phyloP scores from a whole-genome alignment of 805 yeast species.

The Candida taoyuanica region DNA sequence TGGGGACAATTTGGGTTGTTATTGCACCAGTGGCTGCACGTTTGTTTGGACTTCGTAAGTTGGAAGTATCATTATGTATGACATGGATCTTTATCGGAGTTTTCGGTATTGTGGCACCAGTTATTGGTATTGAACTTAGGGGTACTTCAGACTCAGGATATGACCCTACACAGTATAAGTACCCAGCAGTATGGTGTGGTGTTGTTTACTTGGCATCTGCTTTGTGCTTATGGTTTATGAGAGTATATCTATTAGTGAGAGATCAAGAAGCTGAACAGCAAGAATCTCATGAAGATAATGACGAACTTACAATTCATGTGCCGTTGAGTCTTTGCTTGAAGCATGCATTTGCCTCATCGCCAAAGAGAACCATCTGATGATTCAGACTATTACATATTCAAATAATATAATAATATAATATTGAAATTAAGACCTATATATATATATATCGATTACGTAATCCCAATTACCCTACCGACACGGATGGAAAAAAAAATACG shows the following conservation, averaged over 20 bases:
- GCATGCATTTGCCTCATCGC: conserved; percentile 10
- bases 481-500: no score
- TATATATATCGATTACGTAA: no score
- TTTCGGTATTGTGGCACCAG: conserved; percentile 52
- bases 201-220: conserved; percentile 46
- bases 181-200: conserved; percentile 59
- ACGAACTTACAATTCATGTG: conserved; percentile 22
- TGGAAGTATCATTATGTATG: conserved; percentile 47
- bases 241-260: conserved; percentile 55
- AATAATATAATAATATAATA: no score
- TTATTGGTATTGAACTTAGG: conserved; percentile 53
- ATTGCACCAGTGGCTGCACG: conserved; percentile 47
- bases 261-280: conserved; percentile 31
- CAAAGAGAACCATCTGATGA: conserved; percentile 13
- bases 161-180: conserved; percentile 43
- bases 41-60: conserved; percentile 48
- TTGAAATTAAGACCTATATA: no score
- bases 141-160: conserved; percentile 27
- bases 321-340: background rate
- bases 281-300: conserved; percentile 26
- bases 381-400: background rate
- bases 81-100: conserved; percentile 49
- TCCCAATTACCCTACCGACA: background rate
- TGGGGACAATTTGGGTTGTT: conserved; percentile 61
- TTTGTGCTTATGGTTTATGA: conserved; percentile 35